Evolutionary conservation across 129 eudicot species (phyloP).

Genomic region (Tagetes erecta): DNA sequence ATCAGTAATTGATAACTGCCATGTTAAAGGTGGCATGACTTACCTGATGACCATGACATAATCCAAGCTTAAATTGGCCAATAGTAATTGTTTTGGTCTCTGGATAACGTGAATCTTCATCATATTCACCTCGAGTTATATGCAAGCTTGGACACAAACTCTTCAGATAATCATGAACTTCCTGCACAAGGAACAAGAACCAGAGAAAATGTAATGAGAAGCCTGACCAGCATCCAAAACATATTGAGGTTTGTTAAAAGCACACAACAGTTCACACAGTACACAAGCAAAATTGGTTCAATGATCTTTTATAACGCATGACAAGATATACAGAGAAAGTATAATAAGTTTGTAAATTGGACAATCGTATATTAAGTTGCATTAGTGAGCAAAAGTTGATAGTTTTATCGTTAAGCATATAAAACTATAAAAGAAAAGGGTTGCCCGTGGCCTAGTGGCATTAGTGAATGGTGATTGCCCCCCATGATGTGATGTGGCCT

Average conservation of each 20-base stretch:
- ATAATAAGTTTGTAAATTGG: neutral
- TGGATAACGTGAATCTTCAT: conserved; percentile 90
- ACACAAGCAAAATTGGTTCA: neutral
- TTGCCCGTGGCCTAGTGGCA: no score
- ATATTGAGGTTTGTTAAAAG: neutral
- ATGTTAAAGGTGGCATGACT: conserved; percentile 14
- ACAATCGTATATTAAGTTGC: neutral
- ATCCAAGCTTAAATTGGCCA: conserved; percentile 96
- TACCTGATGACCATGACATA: conserved; percentile 99
- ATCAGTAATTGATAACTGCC: neutral
- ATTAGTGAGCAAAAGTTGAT: neutral
- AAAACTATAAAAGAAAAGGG: neutral
- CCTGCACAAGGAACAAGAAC: conserved; percentile 49
- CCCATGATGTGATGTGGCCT: no score
- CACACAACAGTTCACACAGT: neutral
- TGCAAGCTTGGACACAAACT: conserved; percentile 91
- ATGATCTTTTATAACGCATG: neutral
- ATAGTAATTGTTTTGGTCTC: conserved; percentile 88
- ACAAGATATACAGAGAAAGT: neutral
- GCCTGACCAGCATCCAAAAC: conserved; percentile 8
- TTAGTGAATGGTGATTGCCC: no score
- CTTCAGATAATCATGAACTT: conserved; percentile 94
- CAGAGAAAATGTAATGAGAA: conserved; percentile 11
- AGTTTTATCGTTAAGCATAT: conserved; percentile 4
- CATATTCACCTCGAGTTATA: conserved; percentile 95